A percentile compares a stretch with the other conserved stretches of the same genome.
Evolutionary conservation across 805 yeast genomes (phyloP).

Genomic region (Pichia pseudocactophila): DNA sequence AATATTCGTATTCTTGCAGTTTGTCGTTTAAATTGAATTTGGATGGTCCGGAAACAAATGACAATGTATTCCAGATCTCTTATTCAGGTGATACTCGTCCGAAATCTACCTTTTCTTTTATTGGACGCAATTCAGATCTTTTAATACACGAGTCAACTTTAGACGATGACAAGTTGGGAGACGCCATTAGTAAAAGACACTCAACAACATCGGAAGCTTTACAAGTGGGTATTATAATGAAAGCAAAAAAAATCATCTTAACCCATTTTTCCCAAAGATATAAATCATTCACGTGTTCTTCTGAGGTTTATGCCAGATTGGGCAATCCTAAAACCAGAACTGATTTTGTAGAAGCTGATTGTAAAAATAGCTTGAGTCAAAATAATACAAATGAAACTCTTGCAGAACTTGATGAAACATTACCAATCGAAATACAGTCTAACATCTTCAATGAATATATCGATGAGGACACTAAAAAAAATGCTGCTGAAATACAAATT

Average conservation of each 20-base stretch:
- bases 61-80: conserved; percentile 51
- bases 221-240: conserved; percentile 59
- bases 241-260: conserved; percentile 57
- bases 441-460: conserved; percentile 16
- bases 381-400: background rate
- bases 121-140: conserved; percentile 62
- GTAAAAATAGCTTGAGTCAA: background rate
- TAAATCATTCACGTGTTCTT: conserved; percentile 37
- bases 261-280: conserved; percentile 94
- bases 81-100: conserved; percentile 97
- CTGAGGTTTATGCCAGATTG: conserved; percentile 19
- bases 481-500: conserved; percentile 23
- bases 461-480: conserved; percentile 15
- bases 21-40: conserved; percentile 35
- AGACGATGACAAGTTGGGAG: conserved; percentile 66
- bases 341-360: conserved; percentile 1
- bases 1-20: conserved; percentile 64
- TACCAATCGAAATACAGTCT: conserved; percentile 17
- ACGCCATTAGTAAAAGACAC: conserved; percentile 76
- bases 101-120: conserved; percentile 43
- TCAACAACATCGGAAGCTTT: conserved; percentile 87
- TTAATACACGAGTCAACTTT: conserved; percentile 91
- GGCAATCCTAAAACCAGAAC: conserved; percentile 12
- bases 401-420: too few relatives aligned
- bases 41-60: background rate